phyloP scores from a whole-genome alignment of 306 rosid species.

The Comarum palustre region DNA sequence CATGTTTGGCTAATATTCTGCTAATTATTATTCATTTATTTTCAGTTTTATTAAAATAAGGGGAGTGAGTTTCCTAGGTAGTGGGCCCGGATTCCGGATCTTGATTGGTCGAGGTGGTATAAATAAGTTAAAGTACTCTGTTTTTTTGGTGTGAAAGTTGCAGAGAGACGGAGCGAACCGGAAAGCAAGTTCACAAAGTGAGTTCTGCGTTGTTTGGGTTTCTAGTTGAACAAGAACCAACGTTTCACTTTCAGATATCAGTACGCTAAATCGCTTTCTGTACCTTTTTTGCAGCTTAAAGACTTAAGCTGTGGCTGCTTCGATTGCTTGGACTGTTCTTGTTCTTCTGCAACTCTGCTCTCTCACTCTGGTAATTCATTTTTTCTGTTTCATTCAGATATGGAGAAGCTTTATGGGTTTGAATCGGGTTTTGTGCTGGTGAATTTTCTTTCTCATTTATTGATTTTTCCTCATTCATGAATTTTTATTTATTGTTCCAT shows the following conservation, averaged over 20 bases:
- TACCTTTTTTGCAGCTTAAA: not conserved
- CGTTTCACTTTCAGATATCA: not conserved
- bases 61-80: conserved; percentile 9
- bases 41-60: not conserved
- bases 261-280: not conserved
- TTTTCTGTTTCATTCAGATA: not conserved
- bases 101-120: conserved; percentile 10
- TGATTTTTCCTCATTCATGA: not conserved
- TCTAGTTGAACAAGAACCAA: not conserved
- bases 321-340: not conserved
- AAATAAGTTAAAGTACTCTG: conserved; percentile 1
- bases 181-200: not conserved
- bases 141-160: conserved; percentile 2
- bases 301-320: not conserved
- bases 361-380: not conserved
- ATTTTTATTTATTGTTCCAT: not conserved
- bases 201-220: not conserved
- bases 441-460: not conserved
- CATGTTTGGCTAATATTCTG: not conserved
- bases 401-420: not conserved
- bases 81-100: conserved; percentile 13
- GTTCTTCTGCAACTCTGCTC: conserved; percentile 1
- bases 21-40: not conserved
- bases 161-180: not conserved
- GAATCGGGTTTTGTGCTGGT: not conserved